These are phyloP conservation scores for Cornus kousa DNA, from an alignment of 148 eudicot genomes.

Conservation along the genomic window DNA sequence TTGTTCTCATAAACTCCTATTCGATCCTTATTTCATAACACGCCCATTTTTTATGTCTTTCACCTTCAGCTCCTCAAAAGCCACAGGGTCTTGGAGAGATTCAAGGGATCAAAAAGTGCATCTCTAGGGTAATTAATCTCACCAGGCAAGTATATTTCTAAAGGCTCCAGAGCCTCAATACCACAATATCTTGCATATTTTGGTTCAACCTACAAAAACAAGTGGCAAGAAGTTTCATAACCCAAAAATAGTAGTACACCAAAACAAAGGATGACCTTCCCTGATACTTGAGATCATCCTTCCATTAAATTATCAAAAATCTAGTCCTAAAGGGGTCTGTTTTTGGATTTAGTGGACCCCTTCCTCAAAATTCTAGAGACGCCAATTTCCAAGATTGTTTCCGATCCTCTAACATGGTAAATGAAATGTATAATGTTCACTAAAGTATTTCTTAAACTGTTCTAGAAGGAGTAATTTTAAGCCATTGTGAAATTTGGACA, in stretches of 20 bases:
- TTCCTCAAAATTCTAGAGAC: background rate
- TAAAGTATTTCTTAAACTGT: background rate
- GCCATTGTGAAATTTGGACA: background rate
- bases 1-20: too few relatives aligned
- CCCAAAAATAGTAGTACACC: background rate
- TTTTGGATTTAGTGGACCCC: background rate
- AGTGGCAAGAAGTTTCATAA: slow-evolving; percentile 3
- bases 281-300: too few relatives aligned
- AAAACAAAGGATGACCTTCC: background rate
- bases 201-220: slow-evolving; percentile 71
- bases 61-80: slow-evolving; percentile 90
- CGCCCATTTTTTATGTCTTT: slow-evolving; percentile 97
- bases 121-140: slow-evolving; percentile 99
- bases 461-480: background rate
- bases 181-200: slow-evolving; percentile 99
- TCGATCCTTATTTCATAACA: too few relatives aligned
- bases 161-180: slow-evolving; percentile 92
- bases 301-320: background rate
- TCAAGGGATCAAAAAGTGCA: slow-evolving; percentile 81
- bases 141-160: slow-evolving; percentile 93
- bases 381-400: background rate
- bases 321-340: background rate
- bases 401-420: background rate
- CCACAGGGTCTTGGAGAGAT: slow-evolving; percentile 69
- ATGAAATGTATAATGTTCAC: background rate